Conservation (phyloP, 2,329 filamentous ascomycete genomes). For the Hypoxylon sp. region DNA sequence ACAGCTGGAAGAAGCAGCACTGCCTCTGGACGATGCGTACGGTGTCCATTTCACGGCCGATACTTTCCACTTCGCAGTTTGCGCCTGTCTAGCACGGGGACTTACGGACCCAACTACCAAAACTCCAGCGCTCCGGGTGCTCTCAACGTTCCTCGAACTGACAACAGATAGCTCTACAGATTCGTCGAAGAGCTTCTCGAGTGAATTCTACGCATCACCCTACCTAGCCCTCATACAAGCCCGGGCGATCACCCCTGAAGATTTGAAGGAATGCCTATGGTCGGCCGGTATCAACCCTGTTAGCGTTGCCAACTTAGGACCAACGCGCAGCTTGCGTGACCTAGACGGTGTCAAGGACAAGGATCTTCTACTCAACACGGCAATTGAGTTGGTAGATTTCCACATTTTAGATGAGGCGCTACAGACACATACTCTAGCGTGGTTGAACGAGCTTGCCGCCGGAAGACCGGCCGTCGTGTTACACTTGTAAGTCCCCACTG, state of each 20-base stretch:
- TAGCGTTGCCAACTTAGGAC: slow-evolving; percentile 58
- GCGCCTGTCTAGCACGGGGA: slow-evolving; percentile 74
- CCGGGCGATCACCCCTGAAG: slow-evolving; percentile 69
- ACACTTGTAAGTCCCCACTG: slow-evolving; percentile 65
- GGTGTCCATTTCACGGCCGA: slow-evolving; percentile 75
- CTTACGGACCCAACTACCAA: slow-evolving; percentile 75
- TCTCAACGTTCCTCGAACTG: slow-evolving; percentile 74
- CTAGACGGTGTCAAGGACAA: slow-evolving; percentile 68
- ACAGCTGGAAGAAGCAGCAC: slow-evolving; percentile 73
- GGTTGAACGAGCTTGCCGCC: slow-evolving; percentile 71
- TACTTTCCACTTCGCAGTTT: slow-evolving; percentile 77
- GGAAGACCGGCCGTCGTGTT: slow-evolving; percentile 70
- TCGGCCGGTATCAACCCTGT: slow-evolving; percentile 68
- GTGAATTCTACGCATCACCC: slow-evolving; percentile 63
- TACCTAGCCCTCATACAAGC: slow-evolving; percentile 74
- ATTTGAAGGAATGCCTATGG: slow-evolving; percentile 75
- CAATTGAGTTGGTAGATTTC: slow-evolving; percentile 77
- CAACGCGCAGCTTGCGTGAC: slow-evolving; percentile 61
- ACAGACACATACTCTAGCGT: slow-evolving; percentile 71
- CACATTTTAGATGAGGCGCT: slow-evolving; percentile 74
- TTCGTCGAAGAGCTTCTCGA: slow-evolving; percentile 51
- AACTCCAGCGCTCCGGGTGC: slow-evolving; percentile 70
- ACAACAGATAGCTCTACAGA: slow-evolving; percentile 54
- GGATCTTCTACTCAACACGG: slow-evolving; percentile 73
- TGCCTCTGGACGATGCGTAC: slow-evolving; percentile 75